phyloP scores from a whole-genome alignment of 2,329 filamentous ascomycete species.

The Stemphylium vesicarium region DNA sequence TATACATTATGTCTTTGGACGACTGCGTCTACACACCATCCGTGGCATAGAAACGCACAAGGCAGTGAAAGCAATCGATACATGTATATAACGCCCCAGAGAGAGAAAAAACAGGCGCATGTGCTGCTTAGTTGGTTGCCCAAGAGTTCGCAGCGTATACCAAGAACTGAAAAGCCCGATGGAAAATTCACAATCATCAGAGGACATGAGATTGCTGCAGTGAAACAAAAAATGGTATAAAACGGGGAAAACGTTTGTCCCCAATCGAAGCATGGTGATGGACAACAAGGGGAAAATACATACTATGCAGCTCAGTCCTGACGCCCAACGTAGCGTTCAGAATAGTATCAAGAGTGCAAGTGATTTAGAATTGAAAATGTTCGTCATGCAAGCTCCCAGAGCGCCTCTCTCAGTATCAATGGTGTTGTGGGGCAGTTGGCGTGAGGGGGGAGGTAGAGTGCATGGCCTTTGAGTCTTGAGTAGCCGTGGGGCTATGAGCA shows the following conservation, averaged over 20 bases:
- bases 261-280: background rate
- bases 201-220: background rate
- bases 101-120: background rate
- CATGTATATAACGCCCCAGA: slow-evolving; percentile 2
- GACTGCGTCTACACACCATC: background rate
- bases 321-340: background rate
- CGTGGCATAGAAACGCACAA: background rate
- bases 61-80: background rate
- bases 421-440: slow-evolving; percentile 1
- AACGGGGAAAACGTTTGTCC: background rate
- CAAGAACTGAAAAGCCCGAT: background rate
- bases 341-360: slow-evolving; percentile 1
- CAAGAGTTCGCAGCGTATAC: background rate
- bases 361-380: background rate
- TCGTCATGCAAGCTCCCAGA: background rate
- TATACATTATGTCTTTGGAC: slow-evolving; percentile 3
- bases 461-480: slow-evolving; percentile 5
- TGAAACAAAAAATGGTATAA: slow-evolving; percentile 13
- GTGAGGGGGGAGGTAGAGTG: slow-evolving; percentile 2
- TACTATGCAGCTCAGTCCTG: slow-evolving; percentile 1
- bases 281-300: background rate
- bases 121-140: background rate
- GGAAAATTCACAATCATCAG: slow-evolving; percentile 1
- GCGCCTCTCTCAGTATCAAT: slow-evolving; percentile 2
- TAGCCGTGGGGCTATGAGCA: slow-evolving; percentile 11